A percentile compares a stretch with the other conserved stretches of the same genome.
Evolutionary conservation across 2,329 filamentous ascomycete species (phyloP).

Genomic region (Aspergillus transmontanensis): DNA sequence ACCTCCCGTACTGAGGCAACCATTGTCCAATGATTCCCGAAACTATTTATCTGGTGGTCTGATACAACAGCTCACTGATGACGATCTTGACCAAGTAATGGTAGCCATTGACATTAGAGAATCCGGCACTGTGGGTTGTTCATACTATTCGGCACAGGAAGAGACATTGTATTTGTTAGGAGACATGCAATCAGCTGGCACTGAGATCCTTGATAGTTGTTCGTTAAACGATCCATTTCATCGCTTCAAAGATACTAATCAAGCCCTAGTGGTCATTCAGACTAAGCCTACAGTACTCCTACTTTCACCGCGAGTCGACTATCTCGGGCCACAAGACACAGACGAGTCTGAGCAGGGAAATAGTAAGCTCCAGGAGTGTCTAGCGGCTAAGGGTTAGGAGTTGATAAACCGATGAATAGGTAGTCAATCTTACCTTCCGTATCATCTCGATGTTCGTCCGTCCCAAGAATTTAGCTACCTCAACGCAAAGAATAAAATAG

Average conservation of each 20-base stretch:
- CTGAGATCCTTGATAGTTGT: conserved; percentile 67
- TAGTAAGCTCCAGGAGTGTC: conserved; percentile 27
- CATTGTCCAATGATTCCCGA: conserved; percentile 12
- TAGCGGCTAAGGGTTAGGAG: not conserved
- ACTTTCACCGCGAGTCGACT: conserved; percentile 58
- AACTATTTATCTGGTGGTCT: conserved; percentile 23
- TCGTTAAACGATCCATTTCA: conserved; percentile 9
- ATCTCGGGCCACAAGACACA: conserved; percentile 36
- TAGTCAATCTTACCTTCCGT: conserved; percentile 58
- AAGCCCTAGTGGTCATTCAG: conserved; percentile 58
- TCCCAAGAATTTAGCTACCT: conserved; percentile 73
- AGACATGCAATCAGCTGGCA: conserved; percentile 69
- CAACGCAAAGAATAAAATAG: conserved; percentile 66
- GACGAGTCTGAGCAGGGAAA: conserved; percentile 48
- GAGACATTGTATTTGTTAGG: conserved; percentile 75
- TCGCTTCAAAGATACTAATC: conserved; percentile 21
- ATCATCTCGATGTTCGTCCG: conserved; percentile 67
- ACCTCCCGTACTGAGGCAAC: conserved; percentile 11
- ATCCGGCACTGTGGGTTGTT: conserved; percentile 75
- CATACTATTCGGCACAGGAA: conserved; percentile 74
- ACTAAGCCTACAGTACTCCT: conserved; percentile 64
- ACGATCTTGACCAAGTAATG: conserved; percentile 68
- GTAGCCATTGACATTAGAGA: conserved; percentile 78
- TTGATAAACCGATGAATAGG: conserved; percentile 29
- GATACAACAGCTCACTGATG: conserved; percentile 40